Evolutionary conservation across 371 early-diverging fungal genomes (phyloP), one percentile per base, ranked within the genome.

Genomic region (Rhizopus microsporus): DNA sequence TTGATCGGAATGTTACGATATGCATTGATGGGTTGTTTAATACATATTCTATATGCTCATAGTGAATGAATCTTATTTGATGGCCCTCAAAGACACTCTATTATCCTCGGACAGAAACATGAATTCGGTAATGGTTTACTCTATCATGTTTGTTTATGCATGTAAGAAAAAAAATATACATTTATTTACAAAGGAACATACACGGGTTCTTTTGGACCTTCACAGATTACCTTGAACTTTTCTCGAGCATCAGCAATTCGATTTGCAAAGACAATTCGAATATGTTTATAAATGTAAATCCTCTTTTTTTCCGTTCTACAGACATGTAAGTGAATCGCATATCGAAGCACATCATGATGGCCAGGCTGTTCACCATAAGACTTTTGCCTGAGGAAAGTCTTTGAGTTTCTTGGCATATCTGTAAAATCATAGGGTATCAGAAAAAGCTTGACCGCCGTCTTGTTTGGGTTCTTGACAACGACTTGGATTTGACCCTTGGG

Each of bases 311-410:
- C 73, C 2, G 80, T 84, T 37, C 82, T 78, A 49, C 80, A 75
- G 46, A 92, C 68, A 48, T 91, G 90, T 10, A 93, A 47, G 63
- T 93, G 93, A 60, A 93, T 84, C 7, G 91, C 91, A 68, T 87
- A 89, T 34, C 89, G 82, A 30, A 91, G 62, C 3, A 63, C 34
- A 40, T 63, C 29, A 6, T 37, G 43, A 31, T 29, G 46, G 7
- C 40, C n/a, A 12, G 43, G 39, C 16, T 59, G 51, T 7, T 62
- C 53, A 4, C 69, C 63, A 57, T 85, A 83, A 10, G 86, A 84
- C 60, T 92, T 92, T 68, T 93, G 93, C 7, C 94, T 82, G 23
- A 94, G 65, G 63, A 93, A 89, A 7, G 94, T 94, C 63, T 90
- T 90, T 5, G 85, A 77, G 33, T 69, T 68, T 7, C 76, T 59